Evolutionary conservation across 2,329 filamentous ascomycete species (phyloP).

Genomic region (Acephala macrosclerotiorum): DNA sequence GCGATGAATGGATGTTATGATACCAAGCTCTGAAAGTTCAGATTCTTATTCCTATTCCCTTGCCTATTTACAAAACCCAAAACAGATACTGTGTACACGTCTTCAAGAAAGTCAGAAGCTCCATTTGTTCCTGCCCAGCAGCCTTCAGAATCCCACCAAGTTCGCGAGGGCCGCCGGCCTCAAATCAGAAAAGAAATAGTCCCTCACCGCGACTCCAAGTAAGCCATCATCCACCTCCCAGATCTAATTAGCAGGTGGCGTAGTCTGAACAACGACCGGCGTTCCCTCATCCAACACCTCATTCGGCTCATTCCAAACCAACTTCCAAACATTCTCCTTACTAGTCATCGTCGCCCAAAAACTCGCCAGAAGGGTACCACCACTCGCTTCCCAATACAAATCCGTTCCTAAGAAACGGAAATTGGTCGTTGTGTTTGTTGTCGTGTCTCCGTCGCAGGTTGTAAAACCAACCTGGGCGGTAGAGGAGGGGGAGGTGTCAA

Average conservation of each 20-base stretch:
- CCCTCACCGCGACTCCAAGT: too few species aligned
- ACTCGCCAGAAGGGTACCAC: not conserved
- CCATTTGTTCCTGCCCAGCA: too few species aligned
- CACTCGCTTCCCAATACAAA: not conserved
- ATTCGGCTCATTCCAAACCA: not conserved
- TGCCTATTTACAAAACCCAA: too few species aligned
- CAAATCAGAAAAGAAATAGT: too few species aligned
- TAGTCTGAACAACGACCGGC: not conserved
- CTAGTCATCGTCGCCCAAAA: not conserved
- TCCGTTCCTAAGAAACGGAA: not conserved
- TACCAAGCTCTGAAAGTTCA: not conserved
- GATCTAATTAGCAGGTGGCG: not conserved
- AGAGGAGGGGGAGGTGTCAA: not conserved
- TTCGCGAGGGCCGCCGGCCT: too few species aligned
- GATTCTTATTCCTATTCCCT: too few species aligned
- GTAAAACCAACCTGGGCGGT: not conserved
- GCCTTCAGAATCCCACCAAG: too few species aligned
- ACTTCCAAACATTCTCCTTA: not conserved
- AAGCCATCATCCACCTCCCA: not conserved
- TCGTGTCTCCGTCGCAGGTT: not conserved
- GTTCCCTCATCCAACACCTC: not conserved
- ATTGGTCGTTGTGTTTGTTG: not conserved
- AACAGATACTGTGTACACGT: too few species aligned
- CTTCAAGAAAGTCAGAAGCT: too few species aligned
- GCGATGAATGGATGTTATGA: constrained; percentile 5